phyloP scores from a whole-genome alignment of 106 monocot genomes.

The Xerophyta viscosa region DNA sequence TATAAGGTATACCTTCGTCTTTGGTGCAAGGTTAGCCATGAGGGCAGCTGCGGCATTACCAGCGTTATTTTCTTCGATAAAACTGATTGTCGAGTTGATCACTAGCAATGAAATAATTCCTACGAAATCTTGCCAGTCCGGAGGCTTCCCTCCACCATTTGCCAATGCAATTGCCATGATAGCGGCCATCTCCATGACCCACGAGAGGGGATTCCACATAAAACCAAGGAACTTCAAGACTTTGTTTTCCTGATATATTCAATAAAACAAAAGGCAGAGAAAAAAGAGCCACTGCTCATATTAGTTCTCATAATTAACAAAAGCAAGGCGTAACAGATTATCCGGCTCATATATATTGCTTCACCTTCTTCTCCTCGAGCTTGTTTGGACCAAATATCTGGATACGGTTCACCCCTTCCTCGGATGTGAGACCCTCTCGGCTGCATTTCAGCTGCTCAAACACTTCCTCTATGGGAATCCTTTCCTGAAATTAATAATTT shows the following conservation, averaged over 20 bases:
- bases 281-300: neutral
- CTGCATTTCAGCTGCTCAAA: constrained; percentile 93
- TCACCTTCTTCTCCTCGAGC: constrained; percentile 94
- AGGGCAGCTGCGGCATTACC: constrained; percentile 97
- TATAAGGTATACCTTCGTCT: constrained; percentile 76
- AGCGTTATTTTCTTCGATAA: constrained; percentile 98
- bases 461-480: constrained; percentile 88
- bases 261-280: neutral
- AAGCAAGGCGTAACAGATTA: too few species aligned
- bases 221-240: constrained; percentile 92
- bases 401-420: constrained; percentile 59
- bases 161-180: constrained; percentile 93
- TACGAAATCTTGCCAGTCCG: constrained; percentile 96
- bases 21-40: constrained; percentile 94
- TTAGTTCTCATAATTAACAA: too few species aligned
- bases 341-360: too few species aligned
- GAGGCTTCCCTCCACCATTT: constrained; percentile 70
- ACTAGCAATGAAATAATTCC: constrained; percentile 82
- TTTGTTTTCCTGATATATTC: constrained; percentile 76
- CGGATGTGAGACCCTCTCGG: constrained; percentile 63
- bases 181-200: constrained; percentile 99
- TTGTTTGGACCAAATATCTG: constrained; percentile 92
- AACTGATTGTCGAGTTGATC: constrained; percentile 97
- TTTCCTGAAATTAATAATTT: too few species aligned
- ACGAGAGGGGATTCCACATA: constrained; percentile 99